These are phyloP conservation scores for Coprinopsis marcescibilis DNA, from an alignment of 768 basidiomycete species.

Conservation along the genomic window DNA sequence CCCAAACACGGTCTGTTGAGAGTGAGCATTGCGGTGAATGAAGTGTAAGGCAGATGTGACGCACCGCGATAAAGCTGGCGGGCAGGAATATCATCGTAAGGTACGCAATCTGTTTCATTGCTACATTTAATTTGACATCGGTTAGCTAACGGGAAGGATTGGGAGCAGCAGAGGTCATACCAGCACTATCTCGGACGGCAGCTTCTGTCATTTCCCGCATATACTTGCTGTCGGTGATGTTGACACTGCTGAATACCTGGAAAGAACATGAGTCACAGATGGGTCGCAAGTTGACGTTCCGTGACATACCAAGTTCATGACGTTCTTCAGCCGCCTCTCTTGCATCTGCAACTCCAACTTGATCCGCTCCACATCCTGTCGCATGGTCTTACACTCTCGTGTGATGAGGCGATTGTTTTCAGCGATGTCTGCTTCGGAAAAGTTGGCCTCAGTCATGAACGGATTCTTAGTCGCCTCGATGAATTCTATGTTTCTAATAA, in stretches of 20 bases:
- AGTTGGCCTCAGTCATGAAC: slow-evolving; percentile 32
- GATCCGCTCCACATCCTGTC: slow-evolving; percentile 45
- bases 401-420: slow-evolving; percentile 30
- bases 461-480: slow-evolving; percentile 46
- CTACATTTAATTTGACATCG: no score
- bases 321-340: slow-evolving; percentile 45
- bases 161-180: slow-evolving; percentile 18
- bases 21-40: background rate
- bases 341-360: slow-evolving; percentile 36
- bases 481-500: slow-evolving; percentile 46
- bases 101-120: slow-evolving; percentile 51
- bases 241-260: slow-evolving; percentile 56
- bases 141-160: no score
- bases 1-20: slow-evolving; percentile 36
- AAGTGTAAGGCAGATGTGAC: slow-evolving; percentile 8
- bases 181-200: slow-evolving; percentile 43
- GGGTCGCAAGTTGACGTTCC: no score
- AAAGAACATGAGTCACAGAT: no score
- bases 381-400: slow-evolving; percentile 44
- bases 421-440: slow-evolving; percentile 21
- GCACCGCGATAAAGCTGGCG: slow-evolving; percentile 41
- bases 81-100: slow-evolving; percentile 61
- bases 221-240: slow-evolving; percentile 47
- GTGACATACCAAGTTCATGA: slow-evolving; percentile 45
- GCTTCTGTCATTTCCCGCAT: slow-evolving; percentile 51